phyloP scores from a whole-genome alignment of 1,284 basidiomycete species.

The Trichosporon sp. region DNA sequence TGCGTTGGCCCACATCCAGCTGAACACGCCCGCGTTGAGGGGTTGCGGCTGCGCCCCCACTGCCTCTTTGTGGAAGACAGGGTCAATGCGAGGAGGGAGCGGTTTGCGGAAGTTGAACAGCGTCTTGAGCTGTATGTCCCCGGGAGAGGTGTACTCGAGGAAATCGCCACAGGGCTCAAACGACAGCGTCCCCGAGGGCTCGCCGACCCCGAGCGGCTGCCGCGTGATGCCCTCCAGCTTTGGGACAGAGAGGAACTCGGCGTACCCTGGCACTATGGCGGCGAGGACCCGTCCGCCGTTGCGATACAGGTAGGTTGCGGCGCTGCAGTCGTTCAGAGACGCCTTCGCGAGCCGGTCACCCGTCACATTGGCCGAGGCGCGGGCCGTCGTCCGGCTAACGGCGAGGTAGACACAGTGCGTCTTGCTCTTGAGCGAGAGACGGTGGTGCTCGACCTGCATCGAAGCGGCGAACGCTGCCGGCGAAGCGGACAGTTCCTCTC shows the following conservation, averaged over 20 bases:
- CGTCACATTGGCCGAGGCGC: slow-evolving; percentile 56
- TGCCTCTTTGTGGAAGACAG: slow-evolving; percentile 41
- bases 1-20: slow-evolving; percentile 57
- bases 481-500: slow-evolving; percentile 56
- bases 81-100: slow-evolving; percentile 51
- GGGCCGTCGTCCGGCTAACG: slow-evolving; percentile 47
- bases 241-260: slow-evolving; percentile 70
- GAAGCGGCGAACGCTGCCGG: slow-evolving; percentile 31
- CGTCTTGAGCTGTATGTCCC: slow-evolving; percentile 55
- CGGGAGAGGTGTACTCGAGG: slow-evolving; percentile 50
- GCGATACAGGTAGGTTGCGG: slow-evolving; percentile 64
- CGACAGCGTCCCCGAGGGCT: slow-evolving; percentile 45
- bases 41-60: slow-evolving; percentile 52
- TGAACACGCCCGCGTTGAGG: slow-evolving; percentile 40
- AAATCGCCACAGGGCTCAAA: slow-evolving; percentile 58
- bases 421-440: slow-evolving; percentile 23
- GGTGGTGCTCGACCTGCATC: slow-evolving; percentile 24
- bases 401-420: slow-evolving; percentile 60
- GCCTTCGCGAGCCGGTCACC: slow-evolving; percentile 57
- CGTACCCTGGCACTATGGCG: slow-evolving; percentile 65
- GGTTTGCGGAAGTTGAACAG: slow-evolving; percentile 58
- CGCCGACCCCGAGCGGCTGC: slow-evolving; percentile 48
- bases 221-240: slow-evolving; percentile 55
- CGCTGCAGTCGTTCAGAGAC: slow-evolving; percentile 62
- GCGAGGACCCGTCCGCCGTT: slow-evolving; percentile 66